Conservation (phyloP, 1,284 basidiomycete genomes). For the Melampsora larici-populina region DNA sequence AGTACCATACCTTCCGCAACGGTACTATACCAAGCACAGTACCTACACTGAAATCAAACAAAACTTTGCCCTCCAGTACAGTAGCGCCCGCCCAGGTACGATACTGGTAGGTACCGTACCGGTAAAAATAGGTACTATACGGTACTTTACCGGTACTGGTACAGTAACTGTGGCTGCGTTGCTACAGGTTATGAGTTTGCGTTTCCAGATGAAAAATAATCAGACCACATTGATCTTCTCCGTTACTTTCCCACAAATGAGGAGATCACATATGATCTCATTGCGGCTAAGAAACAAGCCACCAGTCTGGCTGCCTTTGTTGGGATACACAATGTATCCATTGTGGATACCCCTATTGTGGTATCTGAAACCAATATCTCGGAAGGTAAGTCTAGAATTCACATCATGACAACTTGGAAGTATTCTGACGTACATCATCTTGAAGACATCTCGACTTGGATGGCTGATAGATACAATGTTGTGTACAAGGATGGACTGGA, state of each 20-base stretch:
- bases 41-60: too few relatives aligned
- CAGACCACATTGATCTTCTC: constrained; percentile 8
- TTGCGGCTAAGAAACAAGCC: background rate
- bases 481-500: background rate
- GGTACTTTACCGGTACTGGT: background rate
- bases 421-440: background rate
- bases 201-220: background rate
- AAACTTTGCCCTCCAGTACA: too few relatives aligned
- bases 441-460: constrained; percentile 9
- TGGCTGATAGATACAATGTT: background rate
- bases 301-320: background rate
- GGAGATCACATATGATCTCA: constrained; percentile 8
- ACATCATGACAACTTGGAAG: too few relatives aligned
- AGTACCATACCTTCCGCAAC: too few relatives aligned
- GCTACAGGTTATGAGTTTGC: too few relatives aligned
- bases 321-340: background rate
- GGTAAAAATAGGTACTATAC: too few relatives aligned
- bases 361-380: background rate
- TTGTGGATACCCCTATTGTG: background rate
- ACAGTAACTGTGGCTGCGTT: too few relatives aligned
- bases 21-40: too few relatives aligned
- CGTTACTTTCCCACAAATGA: constrained; percentile 5
- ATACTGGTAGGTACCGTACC: too few relatives aligned
- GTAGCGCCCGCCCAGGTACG: too few relatives aligned
- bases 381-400: too few relatives aligned